Conservation (phyloP, 768 basidiomycete species). For the Crucibulum laeve region DNA sequence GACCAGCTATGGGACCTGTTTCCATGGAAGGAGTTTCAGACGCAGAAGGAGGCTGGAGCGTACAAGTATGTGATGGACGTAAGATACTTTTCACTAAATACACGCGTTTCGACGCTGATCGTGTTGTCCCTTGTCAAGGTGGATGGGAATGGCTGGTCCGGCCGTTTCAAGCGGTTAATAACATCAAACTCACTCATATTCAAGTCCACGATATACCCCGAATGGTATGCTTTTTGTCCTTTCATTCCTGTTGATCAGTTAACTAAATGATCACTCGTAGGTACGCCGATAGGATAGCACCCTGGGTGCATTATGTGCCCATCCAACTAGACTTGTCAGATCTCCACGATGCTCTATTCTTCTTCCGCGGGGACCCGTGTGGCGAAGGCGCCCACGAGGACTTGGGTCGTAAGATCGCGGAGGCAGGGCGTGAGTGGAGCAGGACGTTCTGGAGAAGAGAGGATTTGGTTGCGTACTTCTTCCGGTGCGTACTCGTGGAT, state of each 20-base stretch:
- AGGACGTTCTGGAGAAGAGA: constrained; percentile 40
- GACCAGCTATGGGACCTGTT: constrained; percentile 38
- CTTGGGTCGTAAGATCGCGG: constrained; percentile 48
- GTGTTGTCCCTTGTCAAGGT: too few relatives aligned
- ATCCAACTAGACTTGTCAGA: constrained; percentile 62
- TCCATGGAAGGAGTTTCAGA: constrained; percentile 43
- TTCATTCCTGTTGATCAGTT: background rate
- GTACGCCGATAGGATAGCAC: constrained; percentile 52
- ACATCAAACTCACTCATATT: constrained; percentile 60
- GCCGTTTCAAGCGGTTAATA: constrained; percentile 63
- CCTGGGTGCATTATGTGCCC: constrained; percentile 77
- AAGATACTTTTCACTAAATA: constrained; percentile 9
- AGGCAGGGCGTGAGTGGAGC: constrained; percentile 25
- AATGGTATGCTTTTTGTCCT: constrained; percentile 43
- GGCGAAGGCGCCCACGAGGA: constrained; percentile 59
- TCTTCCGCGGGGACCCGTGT: constrained; percentile 64
- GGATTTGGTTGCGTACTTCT: constrained; percentile 45
- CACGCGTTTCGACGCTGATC: background rate
- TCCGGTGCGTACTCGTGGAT: constrained; percentile 27
- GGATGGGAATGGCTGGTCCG: constrained; percentile 67
- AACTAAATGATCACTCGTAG: constrained; percentile 20
- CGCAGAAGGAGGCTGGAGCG: constrained; percentile 38
- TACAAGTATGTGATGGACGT: constrained; percentile 64
- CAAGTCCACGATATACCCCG: constrained; percentile 70
- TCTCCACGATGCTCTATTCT: constrained; percentile 65